Percentiles rank a stretch among this genome's conserved stretches.
These are phyloP conservation scores for Raphanus hybrid DNA, from an alignment of 441 rosid genomes.

Conservation along the genomic window DNA sequence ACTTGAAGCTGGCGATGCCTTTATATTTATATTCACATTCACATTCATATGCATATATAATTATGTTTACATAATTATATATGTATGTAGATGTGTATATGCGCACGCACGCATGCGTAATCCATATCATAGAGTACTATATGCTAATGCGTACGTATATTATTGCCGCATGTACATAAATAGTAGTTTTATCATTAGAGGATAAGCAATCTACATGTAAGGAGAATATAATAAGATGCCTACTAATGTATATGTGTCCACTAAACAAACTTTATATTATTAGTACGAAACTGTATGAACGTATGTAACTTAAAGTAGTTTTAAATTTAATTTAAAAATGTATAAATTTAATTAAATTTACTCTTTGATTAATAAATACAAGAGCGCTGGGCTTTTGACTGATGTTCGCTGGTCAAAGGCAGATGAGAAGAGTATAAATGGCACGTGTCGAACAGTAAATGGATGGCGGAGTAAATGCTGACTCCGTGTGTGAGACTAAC, in stretches of 20 bases:
- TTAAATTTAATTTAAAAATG: background rate
- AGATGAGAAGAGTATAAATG: slow-evolving; percentile 30
- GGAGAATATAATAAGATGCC: slow-evolving; percentile 12
- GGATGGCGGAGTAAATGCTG: slow-evolving; percentile 14
- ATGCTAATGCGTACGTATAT: slow-evolving; percentile 32
- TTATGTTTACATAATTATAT: background rate
- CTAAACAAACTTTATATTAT: background rate
- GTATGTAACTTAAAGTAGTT: background rate
- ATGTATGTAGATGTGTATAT: background rate
- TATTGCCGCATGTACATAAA: slow-evolving; percentile 28
- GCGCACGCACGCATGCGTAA: slow-evolving; percentile 44
- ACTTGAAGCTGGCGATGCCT: slow-evolving; percentile 43
- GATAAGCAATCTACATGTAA: background rate
- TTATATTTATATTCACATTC: slow-evolving; percentile 31
- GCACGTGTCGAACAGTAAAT: slow-evolving; percentile 56
- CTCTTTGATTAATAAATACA: slow-evolving; percentile 27
- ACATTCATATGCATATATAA: background rate
- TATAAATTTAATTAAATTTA: background rate
- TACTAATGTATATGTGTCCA: background rate
- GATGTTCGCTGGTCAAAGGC: slow-evolving; percentile 50
- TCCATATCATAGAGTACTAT: slow-evolving; percentile 26
- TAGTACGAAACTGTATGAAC: background rate
- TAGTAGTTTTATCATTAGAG: slow-evolving; percentile 28
- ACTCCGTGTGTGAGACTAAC: slow-evolving; percentile 58
- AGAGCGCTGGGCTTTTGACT: slow-evolving; percentile 52